Base-by-base conservation (phyloP, 1,284 basidiomycete species). In the Cystobasidium pallidum region DNA sequence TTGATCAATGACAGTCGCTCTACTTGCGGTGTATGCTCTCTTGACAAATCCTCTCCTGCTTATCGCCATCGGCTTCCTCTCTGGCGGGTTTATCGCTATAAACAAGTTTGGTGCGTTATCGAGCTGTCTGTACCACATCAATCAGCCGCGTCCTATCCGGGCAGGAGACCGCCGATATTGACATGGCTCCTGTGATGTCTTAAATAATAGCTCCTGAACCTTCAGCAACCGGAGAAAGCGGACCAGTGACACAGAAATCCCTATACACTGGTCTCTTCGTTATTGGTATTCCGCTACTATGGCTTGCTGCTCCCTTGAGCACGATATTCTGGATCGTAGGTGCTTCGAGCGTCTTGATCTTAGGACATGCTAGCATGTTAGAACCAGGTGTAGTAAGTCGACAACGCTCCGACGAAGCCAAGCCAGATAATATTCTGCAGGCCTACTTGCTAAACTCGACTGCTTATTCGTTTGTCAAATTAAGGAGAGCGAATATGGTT, bases 331-430 rank as follows among this genome's bases (percentile, higher is more conserved):
- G 61, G 52, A 73, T 75, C 59, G 71, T 75, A 49, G 74, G 74
- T n/a, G 49, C 66, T 8, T 73, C 71, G 15, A 51, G 72, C 21
- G 66, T 75, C 7, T 47, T 75, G 30, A 68, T 94, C 78, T 83
- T 94, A 72, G 87, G 85, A 3, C 92, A 94, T 79, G 92, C 92
- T 2, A 86, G 85, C 73, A 79, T 94, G 75, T 87, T 94, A 75
- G 91, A 94, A 81, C 91, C 91, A 13, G 91, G 92, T 32, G 87
- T 94, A 72, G 90, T 91, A 81, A 92, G 90, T 83, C 91, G 92
- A 81, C 39, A 45, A 43, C 34, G 15, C 1, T 2, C 34, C 30
- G 2, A 3, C 6, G 13, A 6, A 28, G 36, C 36, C 13, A 39
- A 6, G 13, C 13, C 6, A 13, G 13, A 39, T 39, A 13, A 39